These are phyloP conservation scores for Amanita jacksonii DNA, from an alignment of 768 basidiomycete genomes.

Conservation along the genomic window DNA sequence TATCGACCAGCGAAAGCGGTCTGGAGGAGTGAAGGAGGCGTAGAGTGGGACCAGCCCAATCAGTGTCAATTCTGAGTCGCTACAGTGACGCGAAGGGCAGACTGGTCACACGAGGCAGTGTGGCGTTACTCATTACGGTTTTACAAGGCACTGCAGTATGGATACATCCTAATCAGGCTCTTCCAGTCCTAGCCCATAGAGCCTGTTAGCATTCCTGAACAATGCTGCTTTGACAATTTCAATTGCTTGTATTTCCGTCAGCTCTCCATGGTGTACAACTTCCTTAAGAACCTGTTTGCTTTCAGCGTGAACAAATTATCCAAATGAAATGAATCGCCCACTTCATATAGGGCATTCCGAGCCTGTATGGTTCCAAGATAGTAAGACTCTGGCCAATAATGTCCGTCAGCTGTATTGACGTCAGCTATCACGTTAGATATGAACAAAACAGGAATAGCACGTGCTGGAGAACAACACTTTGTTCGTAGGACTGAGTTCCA, in stretches of 20 bases:
- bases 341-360: conserved; percentile 50
- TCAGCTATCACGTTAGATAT: neutral
- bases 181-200: too few relatives aligned
- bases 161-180: too few relatives aligned
- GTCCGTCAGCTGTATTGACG: conserved; percentile 40
- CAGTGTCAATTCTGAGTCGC: too few relatives aligned
- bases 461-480: conserved; percentile 78
- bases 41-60: conserved; percentile 2
- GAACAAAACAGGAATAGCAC: conserved; percentile 13
- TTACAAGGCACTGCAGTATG: too few relatives aligned
- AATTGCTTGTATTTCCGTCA: conserved; percentile 47
- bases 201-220: conserved; percentile 23
- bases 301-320: neutral
- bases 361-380: conserved; percentile 62
- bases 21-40: neutral
- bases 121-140: too few relatives aligned
- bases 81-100: too few relatives aligned
- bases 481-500: conserved; percentile 67
- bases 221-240: conserved; percentile 44
- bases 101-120: too few relatives aligned
- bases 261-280: conserved; percentile 34
- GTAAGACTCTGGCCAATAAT: conserved; percentile 72
- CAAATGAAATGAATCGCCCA: conserved; percentile 16
- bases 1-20: conserved; percentile 4
- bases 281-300: conserved; percentile 48